These are phyloP conservation scores for Aureobasidium sp. DNA, from an alignment of 2,329 filamentous ascomycete species.

Conservation along the genomic window DNA sequence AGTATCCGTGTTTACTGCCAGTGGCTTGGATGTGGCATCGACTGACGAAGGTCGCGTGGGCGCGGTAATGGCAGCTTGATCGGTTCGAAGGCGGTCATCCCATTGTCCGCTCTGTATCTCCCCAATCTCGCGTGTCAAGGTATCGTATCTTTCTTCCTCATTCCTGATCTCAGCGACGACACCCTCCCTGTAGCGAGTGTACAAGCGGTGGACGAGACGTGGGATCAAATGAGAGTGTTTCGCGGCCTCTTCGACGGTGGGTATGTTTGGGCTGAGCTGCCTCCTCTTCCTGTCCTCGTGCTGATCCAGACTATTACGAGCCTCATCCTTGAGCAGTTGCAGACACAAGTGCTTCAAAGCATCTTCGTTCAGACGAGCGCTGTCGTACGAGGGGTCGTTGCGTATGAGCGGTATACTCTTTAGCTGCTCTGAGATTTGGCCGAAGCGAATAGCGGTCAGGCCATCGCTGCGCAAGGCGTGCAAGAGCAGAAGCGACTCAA, in stretches of 20 bases:
- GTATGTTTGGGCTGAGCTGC: conserved; percentile 54
- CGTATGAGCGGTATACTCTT: conserved; percentile 65
- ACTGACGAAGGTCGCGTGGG: neutral
- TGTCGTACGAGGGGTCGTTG: conserved; percentile 62
- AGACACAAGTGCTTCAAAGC: conserved; percentile 72
- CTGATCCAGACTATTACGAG: conserved; percentile 34
- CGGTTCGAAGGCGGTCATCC: conserved; percentile 32
- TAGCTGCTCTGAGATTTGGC: conserved; percentile 63
- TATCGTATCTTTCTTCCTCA: conserved; percentile 60
- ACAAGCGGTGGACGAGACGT: conserved; percentile 62
- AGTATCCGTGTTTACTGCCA: neutral
- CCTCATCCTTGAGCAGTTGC: conserved; percentile 65
- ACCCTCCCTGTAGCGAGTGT: conserved; percentile 62
- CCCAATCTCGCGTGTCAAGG: conserved; percentile 57
- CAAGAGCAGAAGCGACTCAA: conserved; percentile 80
- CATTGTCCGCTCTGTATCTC: conserved; percentile 55
- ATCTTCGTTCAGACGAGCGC: conserved; percentile 64
- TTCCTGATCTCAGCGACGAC: conserved; percentile 62
- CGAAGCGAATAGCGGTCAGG: conserved; percentile 55
- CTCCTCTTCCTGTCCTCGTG: conserved; percentile 54
- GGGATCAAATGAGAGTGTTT: conserved; percentile 62
- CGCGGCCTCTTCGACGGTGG: conserved; percentile 57
- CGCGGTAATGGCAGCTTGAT: neutral
- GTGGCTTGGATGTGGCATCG: neutral
- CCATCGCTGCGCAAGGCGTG: conserved; percentile 66